A percentile compares a stretch with the other conserved stretches of the same genome.
Evolutionary conservation across 164 flowering plant genomes (phyloP).

Genomic region (Chimonanthus salicifolius): DNA sequence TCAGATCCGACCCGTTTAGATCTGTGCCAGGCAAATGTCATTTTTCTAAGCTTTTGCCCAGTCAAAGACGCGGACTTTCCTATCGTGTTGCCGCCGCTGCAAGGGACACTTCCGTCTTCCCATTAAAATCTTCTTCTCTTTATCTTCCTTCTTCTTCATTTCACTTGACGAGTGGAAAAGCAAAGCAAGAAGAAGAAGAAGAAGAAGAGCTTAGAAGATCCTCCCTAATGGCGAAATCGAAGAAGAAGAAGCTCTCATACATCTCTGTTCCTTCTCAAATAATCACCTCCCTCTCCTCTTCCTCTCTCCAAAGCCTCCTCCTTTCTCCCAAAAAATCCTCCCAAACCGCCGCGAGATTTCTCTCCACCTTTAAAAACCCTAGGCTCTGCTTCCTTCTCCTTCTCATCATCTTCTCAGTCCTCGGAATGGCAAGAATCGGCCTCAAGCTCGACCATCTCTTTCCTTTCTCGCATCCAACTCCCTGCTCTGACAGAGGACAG

Average conservation of each 20-base stretch:
- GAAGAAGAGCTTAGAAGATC: neutral
- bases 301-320: slow-evolving; percentile 40
- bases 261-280: slow-evolving; percentile 50
- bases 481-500: neutral
- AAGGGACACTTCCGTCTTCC: neutral
- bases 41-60: neutral
- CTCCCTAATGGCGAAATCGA: slow-evolving; percentile 42
- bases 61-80: neutral
- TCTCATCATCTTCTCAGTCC: slow-evolving; percentile 35
- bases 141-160: neutral
- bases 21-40: no score
- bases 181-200: neutral
- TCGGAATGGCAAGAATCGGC: slow-evolving; percentile 45
- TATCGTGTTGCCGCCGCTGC: neutral
- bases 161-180: neutral
- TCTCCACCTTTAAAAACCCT: slow-evolving; percentile 24
- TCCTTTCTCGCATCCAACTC: slow-evolving; percentile 47
- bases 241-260: slow-evolving; percentile 35
- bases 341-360: slow-evolving; percentile 8
- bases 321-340: slow-evolving; percentile 35
- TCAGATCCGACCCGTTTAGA: no score
- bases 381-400: slow-evolving; percentile 30
- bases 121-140: neutral
- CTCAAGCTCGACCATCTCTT: slow-evolving; percentile 30
- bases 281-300: slow-evolving; percentile 36